Conservation (phyloP, 805 yeast genomes). For the Yarrowia bubula region DNA sequence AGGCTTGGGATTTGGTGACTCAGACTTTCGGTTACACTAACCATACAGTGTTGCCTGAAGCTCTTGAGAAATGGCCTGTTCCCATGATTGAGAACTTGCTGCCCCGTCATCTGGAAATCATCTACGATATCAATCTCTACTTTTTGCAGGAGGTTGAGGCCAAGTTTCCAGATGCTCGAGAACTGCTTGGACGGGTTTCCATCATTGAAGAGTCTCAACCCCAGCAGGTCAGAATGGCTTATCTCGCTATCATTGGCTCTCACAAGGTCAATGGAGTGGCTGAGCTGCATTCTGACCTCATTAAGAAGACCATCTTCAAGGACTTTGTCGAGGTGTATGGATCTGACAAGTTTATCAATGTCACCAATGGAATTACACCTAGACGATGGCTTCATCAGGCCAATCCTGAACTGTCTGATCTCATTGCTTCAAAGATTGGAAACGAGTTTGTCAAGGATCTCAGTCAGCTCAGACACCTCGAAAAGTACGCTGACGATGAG, state of each 20-base stretch:
- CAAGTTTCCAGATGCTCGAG: slow-evolving; percentile 72
- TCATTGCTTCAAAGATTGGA: slow-evolving; percentile 68
- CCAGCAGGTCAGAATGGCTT: slow-evolving; percentile 89
- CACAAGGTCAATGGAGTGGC: slow-evolving; percentile 96
- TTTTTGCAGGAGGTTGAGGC: slow-evolving; percentile 75
- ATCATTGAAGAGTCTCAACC: slow-evolving; percentile 78
- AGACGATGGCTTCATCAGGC: slow-evolving; percentile 96
- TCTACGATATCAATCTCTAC: slow-evolving; percentile 76
- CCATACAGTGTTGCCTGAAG: slow-evolving; percentile 94
- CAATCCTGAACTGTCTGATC: slow-evolving; percentile 72
- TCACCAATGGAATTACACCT: slow-evolving; percentile 93
- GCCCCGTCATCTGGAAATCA: slow-evolving; percentile 89
- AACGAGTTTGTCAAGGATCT: slow-evolving; percentile 63
- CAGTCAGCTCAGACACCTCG: slow-evolving; percentile 63
- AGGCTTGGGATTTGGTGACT: slow-evolving; percentile 82
- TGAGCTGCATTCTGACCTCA: slow-evolving; percentile 87
- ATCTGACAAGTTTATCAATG: slow-evolving; percentile 78
- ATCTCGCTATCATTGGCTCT: slow-evolving; percentile 84
- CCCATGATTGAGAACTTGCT: slow-evolving; percentile 71
- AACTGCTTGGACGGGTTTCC: slow-evolving; percentile 66
- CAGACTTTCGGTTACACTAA: slow-evolving; percentile 86
- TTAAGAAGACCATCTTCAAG: slow-evolving; percentile 82
- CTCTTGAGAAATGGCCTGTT: slow-evolving; percentile 94
- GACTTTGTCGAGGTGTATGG: slow-evolving; percentile 87
- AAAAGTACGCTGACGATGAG: slow-evolving; percentile 62